Conservation (phyloP, 768 basidiomycete genomes). For the Phylloporus sp. region DNA sequence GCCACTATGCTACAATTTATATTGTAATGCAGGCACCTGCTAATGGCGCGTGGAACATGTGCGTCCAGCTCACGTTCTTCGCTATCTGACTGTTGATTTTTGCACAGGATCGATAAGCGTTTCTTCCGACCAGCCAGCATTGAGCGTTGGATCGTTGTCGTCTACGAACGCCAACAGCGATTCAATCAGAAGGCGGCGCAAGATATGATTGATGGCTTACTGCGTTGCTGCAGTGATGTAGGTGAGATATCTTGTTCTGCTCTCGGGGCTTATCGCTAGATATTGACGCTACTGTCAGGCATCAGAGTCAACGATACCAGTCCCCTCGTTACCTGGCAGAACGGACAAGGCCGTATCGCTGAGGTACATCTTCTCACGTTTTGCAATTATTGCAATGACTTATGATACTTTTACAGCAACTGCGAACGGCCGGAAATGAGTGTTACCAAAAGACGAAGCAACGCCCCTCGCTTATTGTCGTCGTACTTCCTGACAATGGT, state of each 20-base stretch:
- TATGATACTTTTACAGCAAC: slow-evolving; percentile 32
- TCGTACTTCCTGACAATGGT: slow-evolving; percentile 68
- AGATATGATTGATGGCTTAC: slow-evolving; percentile 54
- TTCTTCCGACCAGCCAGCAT: slow-evolving; percentile 59
- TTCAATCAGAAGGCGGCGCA: slow-evolving; percentile 47
- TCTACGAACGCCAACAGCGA: slow-evolving; percentile 61
- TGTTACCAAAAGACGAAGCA: slow-evolving; percentile 38
- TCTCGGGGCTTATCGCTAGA: not conserved
- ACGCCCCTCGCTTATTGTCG: slow-evolving; percentile 58
- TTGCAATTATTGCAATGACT: not conserved
- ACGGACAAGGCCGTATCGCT: slow-evolving; percentile 52
- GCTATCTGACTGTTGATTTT: slow-evolving; percentile 2
- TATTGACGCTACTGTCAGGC: slow-evolving; percentile 36
- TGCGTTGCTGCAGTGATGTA: slow-evolving; percentile 47
- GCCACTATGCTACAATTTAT: slow-evolving; percentile 1
- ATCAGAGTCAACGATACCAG: slow-evolving; percentile 47
- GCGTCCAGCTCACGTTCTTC: slow-evolving; percentile 10
- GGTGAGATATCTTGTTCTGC: slow-evolving; percentile 43
- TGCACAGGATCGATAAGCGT: slow-evolving; percentile 60
- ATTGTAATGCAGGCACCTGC: slow-evolving; percentile 43
- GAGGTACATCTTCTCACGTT: slow-evolving; percentile 30
- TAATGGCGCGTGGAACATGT: slow-evolving; percentile 83
- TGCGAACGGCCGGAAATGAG: slow-evolving; percentile 49
- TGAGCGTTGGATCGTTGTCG: slow-evolving; percentile 56
- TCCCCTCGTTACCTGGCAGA: slow-evolving; percentile 52